Evolutionary conservation across 352 stramenopile species (phyloP), one percentile per base, ranked within the genome.

Genomic region (Phytophthora parvispora): DNA sequence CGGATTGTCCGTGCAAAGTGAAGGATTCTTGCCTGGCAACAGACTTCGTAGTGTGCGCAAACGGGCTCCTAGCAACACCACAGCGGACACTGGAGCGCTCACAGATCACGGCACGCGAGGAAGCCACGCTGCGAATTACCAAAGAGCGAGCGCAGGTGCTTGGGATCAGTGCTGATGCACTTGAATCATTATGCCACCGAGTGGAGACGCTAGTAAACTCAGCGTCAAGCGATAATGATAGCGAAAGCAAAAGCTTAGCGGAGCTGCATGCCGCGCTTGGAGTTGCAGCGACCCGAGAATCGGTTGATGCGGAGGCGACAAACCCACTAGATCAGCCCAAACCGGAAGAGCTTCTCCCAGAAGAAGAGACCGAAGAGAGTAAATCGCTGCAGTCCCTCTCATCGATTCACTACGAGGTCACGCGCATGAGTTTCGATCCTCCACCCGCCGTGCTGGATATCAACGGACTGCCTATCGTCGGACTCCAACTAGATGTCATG

Each of bases 401-500:
- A 3, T 53, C 18, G 6, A 75, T 74, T 5, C 75, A 83, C 15
- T 87, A 89, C 57, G 47, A 69, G 29, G 67, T 87, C 50, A 86
- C 75, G 22, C 75, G 82, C 20, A 13, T 72, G 9, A 56, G 48
- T 0, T 78, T 83, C 25, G 9, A 27, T 22, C 34, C 72, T 5
- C 74, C 72, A 0, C 78, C 80, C 7, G 64, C 70, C 4, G 73
- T 90, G 20, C 60, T 90, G 0, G 78, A 89, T 13, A 55, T 28
- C 8, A 67, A 78, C 15, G 82, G 80, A 1, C 42, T 87, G 1
- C 72, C 80, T 0, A 64, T 87, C 31, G 51, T 66, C 3, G 71
- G 70, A 0, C 57, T 87, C 8, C 63, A 84, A 29, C 58, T 87
- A 20, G 80, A 90, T 51, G 76, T 76, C 2, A 86, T 89, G 78